Conservation (phyloP, 78 protist genomes). For the Dictyostelium purpureum region DNA sequence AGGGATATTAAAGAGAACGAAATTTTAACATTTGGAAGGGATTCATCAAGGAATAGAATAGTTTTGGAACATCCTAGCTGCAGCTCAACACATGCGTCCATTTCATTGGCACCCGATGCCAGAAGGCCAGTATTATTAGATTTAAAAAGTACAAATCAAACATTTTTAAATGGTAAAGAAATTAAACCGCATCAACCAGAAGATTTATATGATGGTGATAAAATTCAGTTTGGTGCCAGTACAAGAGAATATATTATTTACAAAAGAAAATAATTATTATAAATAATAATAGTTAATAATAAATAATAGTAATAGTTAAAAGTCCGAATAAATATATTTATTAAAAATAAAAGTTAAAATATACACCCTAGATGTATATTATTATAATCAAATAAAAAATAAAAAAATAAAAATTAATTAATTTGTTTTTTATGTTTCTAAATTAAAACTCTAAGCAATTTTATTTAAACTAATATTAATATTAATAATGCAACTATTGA, state of each 20-base stretch:
- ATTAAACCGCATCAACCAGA: conserved; percentile 32
- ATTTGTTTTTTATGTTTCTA: not conserved
- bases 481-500: too few species aligned
- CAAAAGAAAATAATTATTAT: not conserved
- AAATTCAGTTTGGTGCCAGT: conserved; percentile 71
- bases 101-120: not conserved
- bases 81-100: conserved; percentile 48
- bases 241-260: conserved; percentile 53
- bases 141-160: conserved; percentile 45
- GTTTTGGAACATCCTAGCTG: conserved; percentile 63
- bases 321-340: too few species aligned
- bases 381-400: not conserved
- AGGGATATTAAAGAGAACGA: not conserved
- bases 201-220: conserved; percentile 56
- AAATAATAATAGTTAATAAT: not conserved
- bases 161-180: conserved; percentile 54
- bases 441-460: not conserved
- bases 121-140: conserved; percentile 31
- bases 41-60: conserved; percentile 1
- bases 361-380: too few species aligned
- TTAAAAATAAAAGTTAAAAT: not conserved
- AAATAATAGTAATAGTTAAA: too few species aligned
- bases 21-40: conserved; percentile 50
- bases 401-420: not conserved
- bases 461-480: too few species aligned